These are phyloP conservation scores for Microcos paniculata DNA, from an alignment of 345 rosid species.

Conservation along the genomic window DNA sequence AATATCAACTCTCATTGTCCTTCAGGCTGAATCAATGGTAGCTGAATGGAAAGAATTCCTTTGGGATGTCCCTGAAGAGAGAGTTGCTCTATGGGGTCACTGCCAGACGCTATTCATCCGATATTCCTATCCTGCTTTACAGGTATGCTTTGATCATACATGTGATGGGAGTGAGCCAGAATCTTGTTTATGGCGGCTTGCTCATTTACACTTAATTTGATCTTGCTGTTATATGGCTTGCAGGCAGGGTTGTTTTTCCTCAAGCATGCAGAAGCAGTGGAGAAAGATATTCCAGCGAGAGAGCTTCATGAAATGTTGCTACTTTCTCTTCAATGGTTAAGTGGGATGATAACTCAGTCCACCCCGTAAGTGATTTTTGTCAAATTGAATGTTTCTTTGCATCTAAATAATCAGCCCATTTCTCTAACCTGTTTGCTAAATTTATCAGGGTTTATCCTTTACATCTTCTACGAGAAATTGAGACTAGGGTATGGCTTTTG, in stretches of 20 bases:
- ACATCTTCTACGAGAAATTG: constrained; percentile 92
- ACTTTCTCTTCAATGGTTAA: constrained; percentile 93
- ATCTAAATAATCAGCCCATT: constrained; percentile 1
- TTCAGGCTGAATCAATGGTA: constrained; percentile 97
- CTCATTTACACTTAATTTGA: constrained; percentile 8
- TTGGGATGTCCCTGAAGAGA: constrained; percentile 99
- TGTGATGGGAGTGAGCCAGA: not conserved
- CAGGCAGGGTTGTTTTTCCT: constrained; percentile 97
- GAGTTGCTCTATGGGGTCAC: constrained; percentile 96
- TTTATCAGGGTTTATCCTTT: constrained; percentile 81
- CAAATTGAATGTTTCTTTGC: constrained; percentile 10
- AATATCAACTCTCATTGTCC: constrained; percentile 4
- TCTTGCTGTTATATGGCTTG: constrained; percentile 21
- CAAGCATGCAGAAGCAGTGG: constrained; percentile 88
- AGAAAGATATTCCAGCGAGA: constrained; percentile 92
- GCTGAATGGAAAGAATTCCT: constrained; percentile 99
- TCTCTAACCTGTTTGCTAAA: constrained; percentile 31
- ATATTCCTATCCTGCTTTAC: constrained; percentile 83
- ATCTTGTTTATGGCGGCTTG: constrained; percentile 11
- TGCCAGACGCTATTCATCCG: constrained; percentile 90
- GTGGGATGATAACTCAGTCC: constrained; percentile 80
- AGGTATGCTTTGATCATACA: constrained; percentile 44
- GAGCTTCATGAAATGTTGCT: constrained; percentile 90
- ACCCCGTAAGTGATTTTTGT: constrained; percentile 65
- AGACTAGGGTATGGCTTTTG: constrained; percentile 95